Percentiles rank a stretch among this genome's conserved stretches.
phyloP scores from a whole-genome alignment of 495 filamentous ascomycete genomes.

The Eremomyces bilateralis region DNA sequence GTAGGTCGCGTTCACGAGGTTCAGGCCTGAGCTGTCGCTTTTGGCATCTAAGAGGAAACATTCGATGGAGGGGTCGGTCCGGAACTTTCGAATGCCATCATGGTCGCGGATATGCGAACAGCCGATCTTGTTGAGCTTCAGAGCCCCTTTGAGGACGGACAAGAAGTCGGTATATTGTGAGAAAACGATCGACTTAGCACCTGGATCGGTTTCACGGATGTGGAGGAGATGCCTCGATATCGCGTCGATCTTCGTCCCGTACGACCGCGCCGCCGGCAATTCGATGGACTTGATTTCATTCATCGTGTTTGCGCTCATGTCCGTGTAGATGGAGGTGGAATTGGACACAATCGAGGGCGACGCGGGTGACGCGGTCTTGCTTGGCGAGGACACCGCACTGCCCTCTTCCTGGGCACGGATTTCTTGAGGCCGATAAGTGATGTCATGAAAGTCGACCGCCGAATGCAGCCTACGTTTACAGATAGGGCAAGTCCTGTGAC shows the following conservation, averaged over 20 bases:
- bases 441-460: constrained; percentile 47
- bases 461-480: constrained; percentile 45
- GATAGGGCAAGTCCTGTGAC: constrained; percentile 22
- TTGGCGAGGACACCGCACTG: constrained; percentile 8
- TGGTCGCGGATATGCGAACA: constrained; percentile 40
- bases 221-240: constrained; percentile 64
- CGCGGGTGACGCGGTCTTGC: constrained; percentile 3
- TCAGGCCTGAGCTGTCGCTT: constrained; percentile 70
- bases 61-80: constrained; percentile 49
- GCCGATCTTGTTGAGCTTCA: constrained; percentile 45
- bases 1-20: constrained; percentile 77
- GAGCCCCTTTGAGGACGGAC: constrained; percentile 43
- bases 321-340: constrained; percentile 44
- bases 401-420: constrained; percentile 47
- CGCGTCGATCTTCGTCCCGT: constrained; percentile 78
- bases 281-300: constrained; percentile 68
- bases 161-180: constrained; percentile 73
- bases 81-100: constrained; percentile 50
- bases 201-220: constrained; percentile 65
- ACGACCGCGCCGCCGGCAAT: constrained; percentile 47
- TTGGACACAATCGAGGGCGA: constrained; percentile 6
- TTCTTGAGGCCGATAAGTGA: constrained; percentile 47
- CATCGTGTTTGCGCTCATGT: constrained; percentile 46
- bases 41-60: constrained; percentile 79
- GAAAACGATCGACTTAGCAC: constrained; percentile 76